Evolutionary conservation across 306 rosid species (phyloP), one percentile per base, ranked within the genome.

Genomic region (Vigna reflexopilosa): DNA sequence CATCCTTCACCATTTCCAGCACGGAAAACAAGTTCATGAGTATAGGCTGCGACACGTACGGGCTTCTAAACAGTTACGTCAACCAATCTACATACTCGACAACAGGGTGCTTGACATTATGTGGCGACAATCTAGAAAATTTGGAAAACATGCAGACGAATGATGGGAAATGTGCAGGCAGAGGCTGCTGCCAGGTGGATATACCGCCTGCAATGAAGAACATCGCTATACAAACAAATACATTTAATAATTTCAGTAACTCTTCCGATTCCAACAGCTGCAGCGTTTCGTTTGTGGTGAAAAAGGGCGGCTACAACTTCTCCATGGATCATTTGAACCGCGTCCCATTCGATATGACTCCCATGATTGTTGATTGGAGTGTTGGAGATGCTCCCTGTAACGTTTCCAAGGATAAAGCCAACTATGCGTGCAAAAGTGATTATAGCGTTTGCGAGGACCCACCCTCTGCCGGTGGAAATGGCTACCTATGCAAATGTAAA

Each of bases 351-450:
- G 0, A 13, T 0, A 0, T 0, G 44, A 17, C 67, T 5, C 84
- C 82, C 2, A 2, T 32, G 4, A 84, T 87, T 10, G 40, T 83
- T 11, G 83, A 85, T 65, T 87, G 91, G 91, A 64, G 52, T 5
- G 77, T 85, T 42, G 79, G 77, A 49, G 70, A 73, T 0, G 5
- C 22, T 0, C 20, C 67, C 0, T 80, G 90, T 56, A 2, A 7
- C 0, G 10, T 3, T 64, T 16, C 28, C 15, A 7, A 4, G 4
- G 0, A 4, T 2, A 5, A 0, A 11, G 0, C 1, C 0, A 17
- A 50, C 1, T 50, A 16, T 68, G 73, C 16, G 0, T 69, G 74
- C 59, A 34, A 0, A 8, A 1, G 45, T 11, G 17, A 34, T 34
- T 0, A 34, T 34, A 34, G 38, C 38, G 1, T 34, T 34, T 70